These are phyloP conservation scores for Flaveria trinervia DNA, from an alignment of 129 eudicot species.

Conservation along the genomic window DNA sequence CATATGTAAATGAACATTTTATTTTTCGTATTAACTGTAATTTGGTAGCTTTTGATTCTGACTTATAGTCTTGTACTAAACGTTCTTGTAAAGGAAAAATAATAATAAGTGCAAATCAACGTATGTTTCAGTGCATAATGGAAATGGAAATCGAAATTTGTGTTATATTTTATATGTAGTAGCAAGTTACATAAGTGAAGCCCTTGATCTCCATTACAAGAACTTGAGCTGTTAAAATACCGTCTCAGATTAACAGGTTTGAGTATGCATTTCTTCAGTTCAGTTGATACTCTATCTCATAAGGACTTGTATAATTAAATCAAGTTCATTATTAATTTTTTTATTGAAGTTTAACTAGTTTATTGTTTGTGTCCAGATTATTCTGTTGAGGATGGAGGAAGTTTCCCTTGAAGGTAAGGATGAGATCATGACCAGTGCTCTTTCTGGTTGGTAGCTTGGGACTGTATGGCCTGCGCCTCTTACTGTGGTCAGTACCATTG, in stretches of 20 bases:
- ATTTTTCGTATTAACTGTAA: slow-evolving; percentile 4
- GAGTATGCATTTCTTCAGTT: slow-evolving; percentile 12
- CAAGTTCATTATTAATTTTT: not conserved
- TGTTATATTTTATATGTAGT: slow-evolving; percentile 9
- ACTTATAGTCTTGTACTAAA: slow-evolving; percentile 11
- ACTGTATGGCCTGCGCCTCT: slow-evolving; percentile 65
- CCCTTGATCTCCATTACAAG: not conserved
- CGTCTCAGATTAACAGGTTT: slow-evolving; percentile 1
- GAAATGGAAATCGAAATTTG: not conserved
- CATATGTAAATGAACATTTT: slow-evolving; percentile 22
- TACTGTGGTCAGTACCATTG: slow-evolving; percentile 46
- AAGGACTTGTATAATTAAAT: slow-evolving; percentile 13
- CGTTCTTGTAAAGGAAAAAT: slow-evolving; percentile 13
- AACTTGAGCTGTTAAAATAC: slow-evolving; percentile 19
- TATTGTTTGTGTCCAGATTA: slow-evolving; percentile 15
- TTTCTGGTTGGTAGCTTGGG: slow-evolving; percentile 59
- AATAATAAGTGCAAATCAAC: slow-evolving; percentile 2
- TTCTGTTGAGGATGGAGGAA: slow-evolving; percentile 40
- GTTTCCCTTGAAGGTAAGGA: slow-evolving; percentile 53
- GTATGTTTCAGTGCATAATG: slow-evolving; percentile 12
- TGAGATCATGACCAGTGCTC: slow-evolving; percentile 52
- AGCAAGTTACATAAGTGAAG: slow-evolving; percentile 1
- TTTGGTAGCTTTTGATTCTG: slow-evolving; percentile 3
- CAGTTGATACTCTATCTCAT: slow-evolving; percentile 15
- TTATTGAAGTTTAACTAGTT: slow-evolving; percentile 3